Conservation (phyloP, 202 grass and related monocot species). For the Schoenoplectus tabernaemontani region DNA sequence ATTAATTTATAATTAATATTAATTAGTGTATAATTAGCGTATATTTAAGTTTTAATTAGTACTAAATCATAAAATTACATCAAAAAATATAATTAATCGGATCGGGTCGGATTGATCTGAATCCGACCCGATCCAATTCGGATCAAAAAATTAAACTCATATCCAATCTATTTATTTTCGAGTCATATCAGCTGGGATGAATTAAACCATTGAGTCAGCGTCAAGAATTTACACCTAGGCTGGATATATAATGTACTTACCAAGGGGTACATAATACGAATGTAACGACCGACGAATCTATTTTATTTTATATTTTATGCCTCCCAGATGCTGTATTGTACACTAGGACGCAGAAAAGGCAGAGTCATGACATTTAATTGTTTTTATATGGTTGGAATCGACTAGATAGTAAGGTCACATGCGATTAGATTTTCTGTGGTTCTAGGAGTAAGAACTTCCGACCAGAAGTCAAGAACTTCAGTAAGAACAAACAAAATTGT, state of each 20-base stretch:
- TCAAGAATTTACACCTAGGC: too few relatives aligned
- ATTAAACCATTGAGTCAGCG: too few relatives aligned
- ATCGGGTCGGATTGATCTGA: too few relatives aligned
- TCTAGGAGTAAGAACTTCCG: not conserved
- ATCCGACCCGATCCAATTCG: too few relatives aligned
- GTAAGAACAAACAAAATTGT: not conserved
- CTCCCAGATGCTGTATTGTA: conserved; percentile 7
- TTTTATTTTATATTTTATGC: not conserved
- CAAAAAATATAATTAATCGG: too few relatives aligned
- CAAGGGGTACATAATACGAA: not conserved
- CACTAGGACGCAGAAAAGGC: not conserved
- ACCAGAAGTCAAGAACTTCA: not conserved
- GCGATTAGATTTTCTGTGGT: conserved; percentile 4
- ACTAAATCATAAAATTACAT: too few relatives aligned
- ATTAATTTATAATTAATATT: too few relatives aligned
- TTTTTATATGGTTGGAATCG: conserved; percentile 14
- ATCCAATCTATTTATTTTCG: too few relatives aligned
- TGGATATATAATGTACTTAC: not conserved
- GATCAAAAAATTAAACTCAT: too few relatives aligned
- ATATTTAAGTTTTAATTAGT: too few relatives aligned
- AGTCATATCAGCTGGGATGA: too few relatives aligned
- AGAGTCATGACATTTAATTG: not conserved
- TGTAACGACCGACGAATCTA: not conserved
- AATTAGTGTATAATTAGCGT: too few relatives aligned
- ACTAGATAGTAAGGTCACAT: conserved; percentile 1